phyloP scores from a whole-genome alignment of 2,329 filamentous ascomycete species.

The Fusarium xyrophilum region DNA sequence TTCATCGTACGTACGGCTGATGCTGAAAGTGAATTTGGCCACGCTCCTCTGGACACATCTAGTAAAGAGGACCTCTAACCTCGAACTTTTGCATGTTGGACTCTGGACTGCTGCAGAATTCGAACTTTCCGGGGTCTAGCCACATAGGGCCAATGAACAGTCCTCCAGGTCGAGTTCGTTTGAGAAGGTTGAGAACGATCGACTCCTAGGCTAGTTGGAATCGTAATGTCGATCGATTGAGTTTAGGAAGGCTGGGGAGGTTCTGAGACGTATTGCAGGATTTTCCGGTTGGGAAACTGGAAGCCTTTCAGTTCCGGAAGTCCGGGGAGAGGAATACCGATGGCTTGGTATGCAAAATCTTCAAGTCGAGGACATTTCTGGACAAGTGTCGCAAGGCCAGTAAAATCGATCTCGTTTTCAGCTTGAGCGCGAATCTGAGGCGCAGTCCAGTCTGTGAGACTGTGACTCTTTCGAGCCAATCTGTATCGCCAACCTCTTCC shows the following conservation, averaged over 20 bases:
- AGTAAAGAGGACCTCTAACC: not conserved
- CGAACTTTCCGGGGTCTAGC: not conserved
- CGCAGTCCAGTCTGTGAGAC: not conserved
- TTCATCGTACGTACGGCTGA: not conserved
- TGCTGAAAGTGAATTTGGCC: not conserved
- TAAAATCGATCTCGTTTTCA: not conserved
- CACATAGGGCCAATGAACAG: not conserved
- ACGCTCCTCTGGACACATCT: not conserved
- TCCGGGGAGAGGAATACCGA: not conserved
- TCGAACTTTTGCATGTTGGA: not conserved
- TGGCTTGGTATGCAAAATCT: not conserved
- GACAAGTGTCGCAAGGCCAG: not conserved
- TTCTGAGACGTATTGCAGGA: not conserved
- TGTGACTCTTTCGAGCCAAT: not conserved
- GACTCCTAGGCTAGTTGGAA: not conserved
- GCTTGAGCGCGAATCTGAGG: not conserved
- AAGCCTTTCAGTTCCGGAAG: not conserved
- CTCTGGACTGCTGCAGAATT: not conserved
- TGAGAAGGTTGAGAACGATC: not conserved
- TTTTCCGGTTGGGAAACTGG: not conserved
- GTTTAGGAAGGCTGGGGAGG: not conserved
- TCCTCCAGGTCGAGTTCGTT: not conserved
- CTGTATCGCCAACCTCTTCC: not conserved
- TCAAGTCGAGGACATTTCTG: not conserved
- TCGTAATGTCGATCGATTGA: not conserved